phyloP scores from a whole-genome alignment of 2,329 filamentous ascomycete species.

The Stachybotrys chartarum region DNA sequence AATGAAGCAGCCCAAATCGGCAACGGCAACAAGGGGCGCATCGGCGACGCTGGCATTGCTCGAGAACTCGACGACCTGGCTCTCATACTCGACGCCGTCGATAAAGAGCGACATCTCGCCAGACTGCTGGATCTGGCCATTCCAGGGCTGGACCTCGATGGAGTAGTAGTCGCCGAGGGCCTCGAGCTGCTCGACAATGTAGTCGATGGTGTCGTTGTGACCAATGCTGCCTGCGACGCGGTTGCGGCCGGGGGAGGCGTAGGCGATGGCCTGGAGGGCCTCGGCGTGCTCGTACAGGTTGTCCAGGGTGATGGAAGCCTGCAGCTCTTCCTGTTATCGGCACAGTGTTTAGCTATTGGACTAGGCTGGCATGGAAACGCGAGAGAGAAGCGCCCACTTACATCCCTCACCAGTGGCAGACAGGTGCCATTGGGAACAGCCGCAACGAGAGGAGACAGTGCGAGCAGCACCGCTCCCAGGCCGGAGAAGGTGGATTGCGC shows the following conservation, averaged over 20 bases:
- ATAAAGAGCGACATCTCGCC: conserved; percentile 11
- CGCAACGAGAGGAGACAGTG: background rate
- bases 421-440: background rate
- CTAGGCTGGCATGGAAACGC: too few species aligned
- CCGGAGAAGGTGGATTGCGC: background rate
- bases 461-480: background rate
- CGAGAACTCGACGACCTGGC: conserved; percentile 21
- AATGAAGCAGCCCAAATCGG: conserved; percentile 41
- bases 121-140: conserved; percentile 15
- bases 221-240: conserved; percentile 24
- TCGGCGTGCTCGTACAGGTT: conserved; percentile 20
- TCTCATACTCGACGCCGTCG: conserved; percentile 12
- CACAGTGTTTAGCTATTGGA: too few species aligned
- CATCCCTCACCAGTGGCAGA: background rate
- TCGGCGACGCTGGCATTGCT: conserved; percentile 27
- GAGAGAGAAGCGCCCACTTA: background rate
- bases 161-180: conserved; percentile 23
- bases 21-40: conserved; percentile 33
- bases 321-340: conserved; percentile 12
- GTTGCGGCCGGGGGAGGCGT: conserved; percentile 18
- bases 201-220: conserved; percentile 24
- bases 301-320: conserved; percentile 14
- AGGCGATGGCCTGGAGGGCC: conserved; percentile 20
- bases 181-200: conserved; percentile 24
- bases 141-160: conserved; percentile 20